These are phyloP conservation scores for Phytophthora sp. DNA, from an alignment of 352 stramenopile species.

Conservation along the genomic window DNA sequence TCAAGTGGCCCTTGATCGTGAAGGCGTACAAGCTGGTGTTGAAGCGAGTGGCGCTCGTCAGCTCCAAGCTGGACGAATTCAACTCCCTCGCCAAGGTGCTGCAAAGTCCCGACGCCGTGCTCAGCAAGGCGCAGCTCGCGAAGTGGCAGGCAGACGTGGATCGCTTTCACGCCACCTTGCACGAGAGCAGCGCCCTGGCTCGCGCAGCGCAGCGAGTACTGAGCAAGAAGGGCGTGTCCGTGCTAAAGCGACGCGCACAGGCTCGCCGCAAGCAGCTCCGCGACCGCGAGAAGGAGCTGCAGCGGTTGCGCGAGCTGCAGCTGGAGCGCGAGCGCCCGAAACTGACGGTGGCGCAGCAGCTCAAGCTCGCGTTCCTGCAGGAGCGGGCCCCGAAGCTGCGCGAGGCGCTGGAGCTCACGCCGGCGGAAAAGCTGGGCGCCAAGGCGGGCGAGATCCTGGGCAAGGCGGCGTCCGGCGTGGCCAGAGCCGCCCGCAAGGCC, in stretches of 20 bases:
- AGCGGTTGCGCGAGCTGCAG: slow-evolving; percentile 49
- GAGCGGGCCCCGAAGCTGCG: slow-evolving; percentile 59
- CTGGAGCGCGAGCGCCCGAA: slow-evolving; percentile 43
- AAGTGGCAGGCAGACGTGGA: slow-evolving; percentile 56
- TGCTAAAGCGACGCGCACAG: slow-evolving; percentile 46
- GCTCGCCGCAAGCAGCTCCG: slow-evolving; percentile 55
- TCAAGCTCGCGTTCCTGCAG: slow-evolving; percentile 57
- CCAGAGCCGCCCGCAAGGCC: slow-evolving; percentile 36
- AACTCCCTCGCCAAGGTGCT: slow-evolving; percentile 58
- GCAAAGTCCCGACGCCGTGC: slow-evolving; percentile 45
- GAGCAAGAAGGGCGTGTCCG: slow-evolving; percentile 47
- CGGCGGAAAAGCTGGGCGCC: slow-evolving; percentile 49
- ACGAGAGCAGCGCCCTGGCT: slow-evolving; percentile 30
- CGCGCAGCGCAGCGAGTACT: slow-evolving; percentile 47
- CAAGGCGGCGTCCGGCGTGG: slow-evolving; percentile 44
- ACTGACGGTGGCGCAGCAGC: slow-evolving; percentile 45
- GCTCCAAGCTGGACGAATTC: slow-evolving; percentile 67
- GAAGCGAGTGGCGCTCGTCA: slow-evolving; percentile 45
- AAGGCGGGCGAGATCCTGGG: slow-evolving; percentile 52
- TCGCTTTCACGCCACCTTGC: slow-evolving; percentile 36
- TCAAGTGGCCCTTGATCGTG: slow-evolving; percentile 55
- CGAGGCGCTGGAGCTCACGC: slow-evolving; percentile 59
- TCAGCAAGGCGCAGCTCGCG: slow-evolving; percentile 60
- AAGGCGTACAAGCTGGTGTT: slow-evolving; percentile 59
- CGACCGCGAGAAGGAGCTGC: slow-evolving; percentile 57